phyloP scores from a whole-genome alignment of 2,329 filamentous ascomycete genomes.

The Hypoxylon sp. region DNA sequence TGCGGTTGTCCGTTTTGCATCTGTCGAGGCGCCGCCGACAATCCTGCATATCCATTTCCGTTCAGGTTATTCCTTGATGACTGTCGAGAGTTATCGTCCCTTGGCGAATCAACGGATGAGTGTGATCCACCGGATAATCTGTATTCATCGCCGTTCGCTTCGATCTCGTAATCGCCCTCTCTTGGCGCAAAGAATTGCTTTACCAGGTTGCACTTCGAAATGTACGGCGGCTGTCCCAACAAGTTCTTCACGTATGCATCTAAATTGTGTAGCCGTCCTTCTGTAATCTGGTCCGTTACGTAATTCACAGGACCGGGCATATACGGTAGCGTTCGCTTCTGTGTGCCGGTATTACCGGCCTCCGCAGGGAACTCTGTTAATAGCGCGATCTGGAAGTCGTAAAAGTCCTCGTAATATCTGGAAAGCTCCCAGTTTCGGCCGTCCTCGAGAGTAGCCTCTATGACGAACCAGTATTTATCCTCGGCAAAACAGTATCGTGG shows the following conservation, averaged over 20 bases:
- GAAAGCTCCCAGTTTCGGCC: constrained; percentile 92
- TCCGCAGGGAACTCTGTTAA: constrained; percentile 92
- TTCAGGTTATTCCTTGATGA: constrained; percentile 72
- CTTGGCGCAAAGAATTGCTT: constrained; percentile 90
- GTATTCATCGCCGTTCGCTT: constrained; percentile 78
- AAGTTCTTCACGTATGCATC: constrained; percentile 97
- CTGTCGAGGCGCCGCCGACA: constrained; percentile 61
- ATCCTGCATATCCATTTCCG: constrained; percentile 62
- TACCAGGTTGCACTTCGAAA: constrained; percentile 83
- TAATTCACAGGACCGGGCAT: constrained; percentile 99
- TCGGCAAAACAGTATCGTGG: constrained; percentile 95
- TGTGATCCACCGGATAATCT: constrained; percentile 76
- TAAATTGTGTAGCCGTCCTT: constrained; percentile 88
- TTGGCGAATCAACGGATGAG: constrained; percentile 70
- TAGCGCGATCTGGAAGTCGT: constrained; percentile 96
- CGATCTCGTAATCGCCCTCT: constrained; percentile 92
- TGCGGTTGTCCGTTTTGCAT: constrained; percentile 51
- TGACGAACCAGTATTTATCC: constrained; percentile 98
- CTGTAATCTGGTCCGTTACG: constrained; percentile 96
- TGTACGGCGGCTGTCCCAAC: constrained; percentile 82
- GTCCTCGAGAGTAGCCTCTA: constrained; percentile 90
- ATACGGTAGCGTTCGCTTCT: constrained; percentile 86
- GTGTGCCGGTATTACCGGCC: constrained; percentile 82
- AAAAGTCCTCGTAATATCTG: constrained; percentile 97
- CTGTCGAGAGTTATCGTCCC: constrained; percentile 68